Percentiles rank a stretch among this genome's conserved stretches.
These are phyloP conservation scores for Phytophthora uliginosa DNA, from an alignment of 352 stramenopile genomes.

Conservation along the genomic window DNA sequence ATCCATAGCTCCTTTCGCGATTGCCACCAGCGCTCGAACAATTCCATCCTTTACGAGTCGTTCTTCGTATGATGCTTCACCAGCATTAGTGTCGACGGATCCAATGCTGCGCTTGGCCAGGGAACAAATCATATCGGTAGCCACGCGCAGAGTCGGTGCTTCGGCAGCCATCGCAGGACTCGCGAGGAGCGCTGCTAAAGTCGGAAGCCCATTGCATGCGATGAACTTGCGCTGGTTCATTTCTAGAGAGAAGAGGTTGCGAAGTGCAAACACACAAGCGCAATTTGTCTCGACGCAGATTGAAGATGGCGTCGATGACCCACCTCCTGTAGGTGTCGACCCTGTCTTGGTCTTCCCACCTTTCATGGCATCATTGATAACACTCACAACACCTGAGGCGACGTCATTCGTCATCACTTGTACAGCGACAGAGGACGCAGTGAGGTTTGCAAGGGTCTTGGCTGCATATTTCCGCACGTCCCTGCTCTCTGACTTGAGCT, in stretches of 20 bases:
- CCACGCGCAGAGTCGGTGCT: conserved; percentile 53
- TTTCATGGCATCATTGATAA: conserved; percentile 81
- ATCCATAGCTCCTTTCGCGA: conserved; percentile 57
- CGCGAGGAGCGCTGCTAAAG: conserved; percentile 67
- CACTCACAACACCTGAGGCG: conserved; percentile 44
- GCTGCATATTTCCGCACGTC: conserved; percentile 78
- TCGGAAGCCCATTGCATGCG: conserved; percentile 66
- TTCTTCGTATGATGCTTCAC: conserved; percentile 54
- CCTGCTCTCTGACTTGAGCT: conserved; percentile 74
- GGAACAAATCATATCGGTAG: conserved; percentile 76
- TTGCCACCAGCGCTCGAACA: conserved; percentile 66
- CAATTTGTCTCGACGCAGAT: conserved; percentile 64
- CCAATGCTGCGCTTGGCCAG: conserved; percentile 62
- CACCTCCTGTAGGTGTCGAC: conserved; percentile 7
- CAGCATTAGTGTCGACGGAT: conserved; percentile 3
- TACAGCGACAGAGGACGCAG: conserved; percentile 54
- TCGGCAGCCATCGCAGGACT: conserved; percentile 60
- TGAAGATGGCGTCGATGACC: conserved; percentile 1
- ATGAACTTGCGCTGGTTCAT: conserved; percentile 79
- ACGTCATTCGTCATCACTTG: conserved; percentile 71
- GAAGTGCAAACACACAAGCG: conserved; percentile 74
- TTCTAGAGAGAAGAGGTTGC: conserved; percentile 71
- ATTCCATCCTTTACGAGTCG: conserved; percentile 82
- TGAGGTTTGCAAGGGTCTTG: conserved; percentile 74
- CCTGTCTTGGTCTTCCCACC: conserved; percentile 50